Percentiles rank a stretch among this genome's conserved stretches.
phyloP scores from a whole-genome alignment of 768 basidiomycete genomes.

The Lactarius akahatsu region DNA sequence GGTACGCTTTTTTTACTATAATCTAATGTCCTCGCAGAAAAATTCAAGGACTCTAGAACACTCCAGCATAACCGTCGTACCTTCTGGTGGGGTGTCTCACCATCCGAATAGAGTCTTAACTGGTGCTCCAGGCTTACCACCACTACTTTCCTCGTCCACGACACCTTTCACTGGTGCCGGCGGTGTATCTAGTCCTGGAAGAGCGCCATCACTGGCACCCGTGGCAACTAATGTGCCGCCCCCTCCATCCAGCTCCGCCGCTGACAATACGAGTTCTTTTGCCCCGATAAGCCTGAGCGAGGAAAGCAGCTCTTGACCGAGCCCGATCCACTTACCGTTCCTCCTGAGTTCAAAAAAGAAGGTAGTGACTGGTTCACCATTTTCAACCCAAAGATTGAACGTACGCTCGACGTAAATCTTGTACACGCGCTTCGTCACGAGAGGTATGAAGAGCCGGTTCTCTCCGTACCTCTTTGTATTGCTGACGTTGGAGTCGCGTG shows the following conservation, averaged over 20 bases:
- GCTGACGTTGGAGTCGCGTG: constrained; percentile 8
- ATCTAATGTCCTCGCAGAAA: too few species aligned
- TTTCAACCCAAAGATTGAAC: constrained; percentile 79
- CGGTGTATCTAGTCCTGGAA: constrained; percentile 18
- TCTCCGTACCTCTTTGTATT: background rate
- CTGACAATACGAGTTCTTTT: constrained; percentile 15
- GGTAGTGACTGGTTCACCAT: constrained; percentile 87
- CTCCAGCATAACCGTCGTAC: background rate
- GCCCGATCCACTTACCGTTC: constrained; percentile 44
- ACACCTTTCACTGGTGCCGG: constrained; percentile 23
- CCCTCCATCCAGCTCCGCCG: background rate
- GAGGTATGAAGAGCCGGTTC: constrained; percentile 50
- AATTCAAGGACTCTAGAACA: too few species aligned
- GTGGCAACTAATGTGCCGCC: constrained; percentile 3
- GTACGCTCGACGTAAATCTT: constrained; percentile 72
- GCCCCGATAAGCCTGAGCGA: constrained; percentile 23
- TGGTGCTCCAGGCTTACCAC: constrained; percentile 27
- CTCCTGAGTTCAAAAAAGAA: constrained; percentile 64
- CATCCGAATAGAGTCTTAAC: constrained; percentile 22
- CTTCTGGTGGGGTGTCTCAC: constrained; percentile 15
- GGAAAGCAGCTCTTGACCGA: constrained; percentile 44
- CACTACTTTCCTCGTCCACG: constrained; percentile 21
- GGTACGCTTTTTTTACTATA: too few species aligned
- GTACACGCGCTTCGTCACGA: constrained; percentile 87
- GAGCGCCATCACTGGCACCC: constrained; percentile 14